Evolutionary conservation across 116 monocot species (phyloP), one percentile per base, ranked within the genome.

Genomic region (Iris pallida): DNA sequence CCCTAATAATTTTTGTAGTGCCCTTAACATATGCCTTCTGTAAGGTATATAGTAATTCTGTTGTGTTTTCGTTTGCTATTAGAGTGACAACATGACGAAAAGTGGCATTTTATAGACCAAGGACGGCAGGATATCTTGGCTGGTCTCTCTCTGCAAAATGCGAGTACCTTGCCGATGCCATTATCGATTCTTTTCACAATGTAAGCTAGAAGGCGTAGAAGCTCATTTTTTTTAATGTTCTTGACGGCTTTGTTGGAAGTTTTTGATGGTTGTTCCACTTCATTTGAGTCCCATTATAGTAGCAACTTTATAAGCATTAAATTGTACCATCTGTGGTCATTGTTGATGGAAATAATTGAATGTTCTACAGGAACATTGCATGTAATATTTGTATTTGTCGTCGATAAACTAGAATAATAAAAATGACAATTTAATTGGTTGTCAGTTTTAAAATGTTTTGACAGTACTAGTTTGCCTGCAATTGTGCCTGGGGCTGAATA

Each of bases 21-120:
- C n/a, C n/a, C n/a, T n/a, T n/a, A n/a, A n/a, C n/a, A n/a, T n/a
- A n/a, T n/a, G n/a, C n/a, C n/a, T n/a, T n/a, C n/a, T n/a, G n/a
- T n/a, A n/a, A n/a, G n/a, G n/a, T n/a, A 3, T 30, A 30, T 30
- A 30, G 30, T 30, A 30, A 30, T 30, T 3, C 30, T 1, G 30
- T 30, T 30, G 30, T 30, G 30, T 30, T 30, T 30, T 3, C 30
- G 30, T 30, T 30, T 30, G 30, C 30, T 42, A 15, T 45, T 78
- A 98, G 98, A 98, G 90, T 72, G 93, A 88, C 52, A 90, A 93
- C 19, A 98, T 98, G 98, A 98, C 93, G 9, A 76, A 98, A 98
- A 90, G 68, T 98, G 98, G 98, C 98, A 86, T 56, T 98, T 16
- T 98, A 98, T 77, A 93, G 98, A 98, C 98, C 13, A 98, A 98